Evolutionary conservation across 768 basidiomycete species (phyloP), one percentile per base, ranked within the genome.

Genomic region (Xerocomellus amylosporus): DNA sequence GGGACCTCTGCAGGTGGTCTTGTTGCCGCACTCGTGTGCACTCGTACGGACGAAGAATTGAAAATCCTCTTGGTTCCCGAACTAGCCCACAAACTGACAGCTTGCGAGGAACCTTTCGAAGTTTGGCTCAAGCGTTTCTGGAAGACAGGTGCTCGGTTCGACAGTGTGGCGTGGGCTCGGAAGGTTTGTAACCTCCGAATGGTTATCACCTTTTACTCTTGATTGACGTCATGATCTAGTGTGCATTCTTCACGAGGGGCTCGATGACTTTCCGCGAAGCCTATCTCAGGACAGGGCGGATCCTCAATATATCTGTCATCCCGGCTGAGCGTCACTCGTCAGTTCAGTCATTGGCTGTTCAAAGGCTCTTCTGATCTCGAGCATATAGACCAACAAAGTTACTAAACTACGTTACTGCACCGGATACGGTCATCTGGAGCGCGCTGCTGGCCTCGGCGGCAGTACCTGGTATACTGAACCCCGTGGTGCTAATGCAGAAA

Each of bases 251-350:
- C 69, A 96, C 93, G 8, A 80, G 86, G 55, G 96, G 96, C 3
- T 93, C 91, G 2, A 83, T 91, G 82, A 98, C 96, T 2, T 99
- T 99, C 74, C 84, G 84, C 46, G 97, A 99, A 68, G 96, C 96
- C 2, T 98, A 96, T 64, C 73, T 92, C 64, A 79, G 88, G 61
- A 99, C 97, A 0, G 96, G 96, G 24, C 82, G 96, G 37, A 89
- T 96, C 26, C 77, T 99, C 31, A 98, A 98, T 66, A 86, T 98
- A 28, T 94, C 92, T 14, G 93, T 97, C 42, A 87, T 95, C 36
- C 93, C 93, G 6, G 89, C 88, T 34, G 91, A 93, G 69, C 81
- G 86, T 17, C 90, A 98, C 73, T 93, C 92, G 90, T 78, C 58
- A 61, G 83, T 78, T 42, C 4, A 24, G 13, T 43, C 22, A 40